Conservation (phyloP, 108 stramenopile genomes). For the Mayamaea pseudoterrestris region DNA sequence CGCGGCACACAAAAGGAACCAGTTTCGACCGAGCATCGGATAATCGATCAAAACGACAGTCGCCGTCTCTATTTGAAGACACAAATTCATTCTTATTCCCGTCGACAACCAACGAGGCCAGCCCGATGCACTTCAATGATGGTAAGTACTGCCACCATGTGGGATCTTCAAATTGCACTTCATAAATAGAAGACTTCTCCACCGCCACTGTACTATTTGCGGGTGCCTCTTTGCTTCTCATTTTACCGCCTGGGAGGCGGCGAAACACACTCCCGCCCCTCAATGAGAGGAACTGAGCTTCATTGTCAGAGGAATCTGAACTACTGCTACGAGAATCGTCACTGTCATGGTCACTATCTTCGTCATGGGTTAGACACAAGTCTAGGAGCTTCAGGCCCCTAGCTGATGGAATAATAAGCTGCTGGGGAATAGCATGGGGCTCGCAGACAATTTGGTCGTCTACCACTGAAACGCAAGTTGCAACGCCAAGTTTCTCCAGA, state of each 20-base stretch:
- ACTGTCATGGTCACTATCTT: constrained; percentile 25
- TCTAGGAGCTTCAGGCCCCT: constrained; percentile 77
- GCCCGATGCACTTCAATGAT: constrained; percentile 78
- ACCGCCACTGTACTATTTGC: constrained; percentile 7
- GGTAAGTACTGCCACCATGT: constrained; percentile 80
- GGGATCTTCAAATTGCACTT: constrained; percentile 88
- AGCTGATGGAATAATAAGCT: constrained; percentile 74
- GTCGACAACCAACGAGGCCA: constrained; percentile 57
- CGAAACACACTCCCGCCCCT: constrained; percentile 13
- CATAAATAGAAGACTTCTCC: constrained; percentile 3
- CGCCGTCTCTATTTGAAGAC: constrained; percentile 4
- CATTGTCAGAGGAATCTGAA: constrained; percentile 22
- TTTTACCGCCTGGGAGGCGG: constrained; percentile 1
- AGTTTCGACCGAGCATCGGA: constrained; percentile 1
- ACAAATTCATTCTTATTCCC: constrained; percentile 13
- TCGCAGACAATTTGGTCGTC: constrained; percentile 82
- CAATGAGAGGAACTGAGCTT: constrained; percentile 24
- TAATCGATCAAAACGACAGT: neutral
- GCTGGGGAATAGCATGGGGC: constrained; percentile 67
- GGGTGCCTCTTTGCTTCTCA: constrained; percentile 2
- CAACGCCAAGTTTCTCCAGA: constrained; percentile 70
- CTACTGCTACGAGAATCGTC: constrained; percentile 6
- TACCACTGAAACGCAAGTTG: constrained; percentile 60
- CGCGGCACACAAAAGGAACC: constrained; percentile 18
- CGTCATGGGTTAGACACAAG: constrained; percentile 51